Base-by-base conservation (phyloP, 352 stramenopile species). In the Phytophthora palmivora region DNA sequence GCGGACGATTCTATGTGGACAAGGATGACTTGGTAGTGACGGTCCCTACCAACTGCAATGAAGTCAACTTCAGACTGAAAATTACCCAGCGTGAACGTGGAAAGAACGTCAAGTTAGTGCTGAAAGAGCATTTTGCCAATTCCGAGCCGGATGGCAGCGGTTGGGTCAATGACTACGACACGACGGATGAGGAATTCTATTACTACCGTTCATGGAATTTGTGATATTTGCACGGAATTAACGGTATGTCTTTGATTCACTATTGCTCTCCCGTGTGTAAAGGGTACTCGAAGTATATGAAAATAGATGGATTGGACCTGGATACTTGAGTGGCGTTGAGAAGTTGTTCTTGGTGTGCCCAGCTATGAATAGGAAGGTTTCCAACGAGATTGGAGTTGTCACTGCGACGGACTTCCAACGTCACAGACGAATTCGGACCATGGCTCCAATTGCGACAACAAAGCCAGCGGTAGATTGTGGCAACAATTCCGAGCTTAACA, bases 191-290 rank as follows among this genome's bases (percentile, higher is more conserved):
- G 28, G 79, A 89, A 55, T 91, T 94, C 67, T 78, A 86, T 38
- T 94, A 81, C 67, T 88, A 89, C 47, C 77, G 82, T 19, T 84
- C 75, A 22, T 88, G 82, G 83, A 72, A 84, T 45, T 52, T 91
- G 12, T 89, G 70, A 73, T 21, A 21, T 33, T 19, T 42, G 16
- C 22, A 19, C n/a, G n/a, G 16, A 19, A 46, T 37, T 43, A 47
- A 44, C 39, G 39, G 48, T 21, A 19, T 49, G 21, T 37, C 39
- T 50, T 47, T 15, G 5, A 30, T 50, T 34, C 45, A 58, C 21
- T 18, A 7, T n/a, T n/a, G n/a, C n/a, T n/a, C 53, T 36, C 58
- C 33, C 47, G 34, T 43, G 6, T 51, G 16, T 12, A 7, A 34
- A 34, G 5, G 30, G n/a, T n/a, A n/a, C n/a, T n/a, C n/a, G n/a